These are phyloP conservation scores for Cyberlindnera samutprakarnensis DNA, from an alignment of 805 yeast species.

Conservation along the genomic window DNA sequence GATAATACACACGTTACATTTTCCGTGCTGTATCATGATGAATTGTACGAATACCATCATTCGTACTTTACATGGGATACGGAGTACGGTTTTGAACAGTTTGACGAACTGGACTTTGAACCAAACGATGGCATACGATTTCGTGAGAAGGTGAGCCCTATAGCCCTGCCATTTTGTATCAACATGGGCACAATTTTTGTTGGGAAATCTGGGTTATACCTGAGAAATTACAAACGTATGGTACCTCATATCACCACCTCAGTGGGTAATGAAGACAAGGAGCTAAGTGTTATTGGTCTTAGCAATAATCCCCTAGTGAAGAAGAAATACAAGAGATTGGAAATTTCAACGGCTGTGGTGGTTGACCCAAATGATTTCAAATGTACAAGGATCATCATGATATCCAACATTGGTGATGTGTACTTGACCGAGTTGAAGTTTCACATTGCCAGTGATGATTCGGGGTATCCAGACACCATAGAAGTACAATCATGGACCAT, in stretches of 20 bases:
- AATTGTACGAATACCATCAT: constrained; percentile 9
- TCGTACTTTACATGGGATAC: constrained; percentile 7
- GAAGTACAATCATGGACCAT: constrained; percentile 8
- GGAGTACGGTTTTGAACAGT: too few relatives aligned
- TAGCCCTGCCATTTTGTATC: constrained; percentile 2
- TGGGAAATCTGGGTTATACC: constrained; percentile 11
- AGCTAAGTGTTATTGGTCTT: too few relatives aligned
- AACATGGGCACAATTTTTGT: constrained; percentile 10
- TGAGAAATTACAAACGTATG: constrained; percentile 3
- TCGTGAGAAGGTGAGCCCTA: constrained; percentile 9
- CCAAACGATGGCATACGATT: too few relatives aligned
- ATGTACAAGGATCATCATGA: constrained; percentile 3
- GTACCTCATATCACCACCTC: not conserved
- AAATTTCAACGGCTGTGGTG: constrained; percentile 4
- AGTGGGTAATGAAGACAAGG: not conserved
- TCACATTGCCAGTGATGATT: constrained; percentile 2
- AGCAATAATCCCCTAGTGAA: too few relatives aligned
- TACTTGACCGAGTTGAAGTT: constrained; percentile 4
- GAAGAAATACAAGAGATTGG: constrained; percentile 2
- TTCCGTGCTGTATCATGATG: constrained; percentile 13
- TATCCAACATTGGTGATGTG: constrained; percentile 3
- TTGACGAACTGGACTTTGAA: too few relatives aligned
- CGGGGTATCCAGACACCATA: constrained; percentile 7
- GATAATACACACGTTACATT: constrained; percentile 5
- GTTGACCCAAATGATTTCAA: not conserved